Conservation (phyloP, 208 protist species). For the Angomonas ambiguus region DNA sequence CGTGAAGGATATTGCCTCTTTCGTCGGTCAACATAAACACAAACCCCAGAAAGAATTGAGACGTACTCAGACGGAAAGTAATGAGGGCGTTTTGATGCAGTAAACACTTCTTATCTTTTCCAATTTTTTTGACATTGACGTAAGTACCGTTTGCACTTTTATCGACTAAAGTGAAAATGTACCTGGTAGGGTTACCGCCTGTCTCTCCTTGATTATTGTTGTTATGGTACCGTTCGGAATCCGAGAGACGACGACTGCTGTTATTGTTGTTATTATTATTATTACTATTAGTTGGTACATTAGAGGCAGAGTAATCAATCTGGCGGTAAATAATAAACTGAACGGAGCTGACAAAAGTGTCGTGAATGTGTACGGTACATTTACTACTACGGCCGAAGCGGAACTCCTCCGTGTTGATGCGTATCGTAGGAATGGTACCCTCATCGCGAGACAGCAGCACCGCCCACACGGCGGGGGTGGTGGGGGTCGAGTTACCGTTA, state of each 20-base stretch:
- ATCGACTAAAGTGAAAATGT: constrained; percentile 53
- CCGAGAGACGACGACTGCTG: not conserved
- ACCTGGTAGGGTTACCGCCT: not conserved
- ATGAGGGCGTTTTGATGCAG: constrained; percentile 75
- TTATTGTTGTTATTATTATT: constrained; percentile 14
- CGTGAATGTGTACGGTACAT: constrained; percentile 57
- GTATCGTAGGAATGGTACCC: constrained; percentile 62
- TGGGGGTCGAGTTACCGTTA: too few species aligned
- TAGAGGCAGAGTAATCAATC: too few species aligned
- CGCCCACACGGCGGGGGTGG: constrained; percentile 43
- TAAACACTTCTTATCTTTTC: constrained; percentile 63
- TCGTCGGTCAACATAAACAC: constrained; percentile 76
- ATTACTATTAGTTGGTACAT: too few species aligned
- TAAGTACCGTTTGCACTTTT: constrained; percentile 85
- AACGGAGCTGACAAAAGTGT: constrained; percentile 79
- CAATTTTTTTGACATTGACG: constrained; percentile 85
- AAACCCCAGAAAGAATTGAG: constrained; percentile 86
- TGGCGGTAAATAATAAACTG: constrained; percentile 75
- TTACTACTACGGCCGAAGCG: constrained; percentile 83
- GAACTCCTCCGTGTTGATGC: constrained; percentile 61
- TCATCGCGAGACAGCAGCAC: constrained; percentile 73
- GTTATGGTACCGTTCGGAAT: constrained; percentile 13
- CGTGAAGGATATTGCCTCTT: constrained; percentile 25
- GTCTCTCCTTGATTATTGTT: not conserved
- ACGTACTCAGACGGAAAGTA: constrained; percentile 78